Conservation (phyloP, 1,284 basidiomycete genomes). For the Heterobasidion parviporum region DNA sequence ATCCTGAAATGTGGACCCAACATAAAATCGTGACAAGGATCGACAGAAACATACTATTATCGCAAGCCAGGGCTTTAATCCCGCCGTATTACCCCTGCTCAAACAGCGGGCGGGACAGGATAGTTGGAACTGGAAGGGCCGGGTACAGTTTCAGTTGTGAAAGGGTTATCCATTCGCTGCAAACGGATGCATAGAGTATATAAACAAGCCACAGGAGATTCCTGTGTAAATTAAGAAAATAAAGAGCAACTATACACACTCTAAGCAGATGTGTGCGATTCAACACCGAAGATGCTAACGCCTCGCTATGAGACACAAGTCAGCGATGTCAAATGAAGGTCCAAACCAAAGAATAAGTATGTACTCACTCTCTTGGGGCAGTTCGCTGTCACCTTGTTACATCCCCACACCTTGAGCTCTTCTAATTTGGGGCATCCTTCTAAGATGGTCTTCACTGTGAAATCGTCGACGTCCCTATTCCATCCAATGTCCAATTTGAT, state of each 20-base stretch:
- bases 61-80: too few relatives aligned
- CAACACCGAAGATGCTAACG: constrained; percentile 37
- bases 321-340: constrained; percentile 2
- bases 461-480: constrained; percentile 83
- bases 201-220: not conserved
- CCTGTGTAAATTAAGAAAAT: not conserved
- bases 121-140: too few relatives aligned
- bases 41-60: too few relatives aligned
- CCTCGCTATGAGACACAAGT: constrained; percentile 25
- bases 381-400: constrained; percentile 51
- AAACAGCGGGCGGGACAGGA: too few relatives aligned
- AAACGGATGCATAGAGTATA: too few relatives aligned
- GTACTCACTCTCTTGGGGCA: constrained; percentile 43
- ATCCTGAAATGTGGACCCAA: too few relatives aligned
- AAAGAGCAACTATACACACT: not conserved
- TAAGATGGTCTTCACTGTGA: constrained; percentile 65
- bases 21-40: too few relatives aligned
- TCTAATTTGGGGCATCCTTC: constrained; percentile 42
- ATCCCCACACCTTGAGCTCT: constrained; percentile 67
- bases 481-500: constrained; percentile 77
- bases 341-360: not conserved
- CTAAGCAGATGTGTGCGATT: constrained; percentile 13
- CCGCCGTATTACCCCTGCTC: too few relatives aligned
- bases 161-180: too few relatives aligned
- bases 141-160: too few relatives aligned